Percentiles rank a stretch among this genome's conserved stretches.
These are phyloP conservation scores for Hygrocybe coccinea DNA, from an alignment of 768 basidiomycete genomes.

Conservation along the genomic window DNA sequence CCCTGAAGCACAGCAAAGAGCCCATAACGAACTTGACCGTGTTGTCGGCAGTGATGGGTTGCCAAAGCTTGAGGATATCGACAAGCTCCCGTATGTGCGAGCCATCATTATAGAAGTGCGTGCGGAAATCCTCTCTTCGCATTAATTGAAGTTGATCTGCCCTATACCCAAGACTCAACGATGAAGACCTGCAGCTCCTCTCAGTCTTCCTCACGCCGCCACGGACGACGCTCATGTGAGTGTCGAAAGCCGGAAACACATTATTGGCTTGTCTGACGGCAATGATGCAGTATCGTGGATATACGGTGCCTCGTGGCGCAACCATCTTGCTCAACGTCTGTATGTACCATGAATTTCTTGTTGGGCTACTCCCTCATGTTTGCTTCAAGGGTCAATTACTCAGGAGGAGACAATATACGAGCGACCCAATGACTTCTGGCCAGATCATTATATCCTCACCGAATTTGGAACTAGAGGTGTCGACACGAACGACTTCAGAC, in stretches of 20 bases:
- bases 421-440: background rate
- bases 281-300: conserved; percentile 10
- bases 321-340: conserved; percentile 13
- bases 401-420: background rate
- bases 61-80: conserved; percentile 1
- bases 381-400: background rate
- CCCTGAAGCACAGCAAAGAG: background rate
- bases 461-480: conserved; percentile 15
- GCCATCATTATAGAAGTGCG: background rate
- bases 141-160: conserved; percentile 17
- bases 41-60: conserved; percentile 3
- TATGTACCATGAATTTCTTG: conserved; percentile 12
- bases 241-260: background rate
- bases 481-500: conserved; percentile 10
- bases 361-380: background rate
- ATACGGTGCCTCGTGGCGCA: conserved; percentile 10
- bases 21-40: conserved; percentile 4
- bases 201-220: conserved; percentile 17
- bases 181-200: conserved; percentile 18
- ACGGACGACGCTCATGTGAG: conserved; percentile 7
- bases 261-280: background rate
- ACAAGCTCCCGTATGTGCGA: background rate
- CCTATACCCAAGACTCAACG: conserved; percentile 11
- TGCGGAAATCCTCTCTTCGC: conserved; percentile 15
- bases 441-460: conserved; percentile 4